A percentile compares a stretch with the other conserved stretches of the same genome.
phyloP scores from a whole-genome alignment of 2,329 filamentous ascomycete genomes.

The Fusarium tricinctum region DNA sequence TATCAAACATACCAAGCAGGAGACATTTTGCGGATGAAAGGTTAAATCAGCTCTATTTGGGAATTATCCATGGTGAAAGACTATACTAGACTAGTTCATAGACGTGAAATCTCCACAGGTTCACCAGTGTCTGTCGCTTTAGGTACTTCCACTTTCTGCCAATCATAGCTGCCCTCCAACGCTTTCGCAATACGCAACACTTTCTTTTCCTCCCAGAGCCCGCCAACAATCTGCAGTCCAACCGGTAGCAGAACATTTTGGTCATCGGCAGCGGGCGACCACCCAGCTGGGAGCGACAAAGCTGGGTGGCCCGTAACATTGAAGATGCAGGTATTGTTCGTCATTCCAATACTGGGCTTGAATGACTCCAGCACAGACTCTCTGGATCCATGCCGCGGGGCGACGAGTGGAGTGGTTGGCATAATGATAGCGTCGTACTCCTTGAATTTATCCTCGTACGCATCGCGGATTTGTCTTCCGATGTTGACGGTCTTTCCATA shows the following conservation, averaged over 20 bases:
- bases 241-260: conserved; percentile 62
- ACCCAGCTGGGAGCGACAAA: conserved; percentile 65
- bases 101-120: conserved; percentile 11
- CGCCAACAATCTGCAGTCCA: conserved; percentile 69
- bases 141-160: conserved; percentile 45
- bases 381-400: conserved; percentile 58
- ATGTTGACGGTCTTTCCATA: conserved; percentile 66
- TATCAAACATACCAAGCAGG: too few species aligned
- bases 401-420: conserved; percentile 64
- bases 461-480: conserved; percentile 60
- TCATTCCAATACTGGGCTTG: conserved; percentile 66
- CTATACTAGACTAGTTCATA: background rate
- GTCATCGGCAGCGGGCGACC: conserved; percentile 53
- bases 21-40: background rate
- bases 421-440: conserved; percentile 62
- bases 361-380: conserved; percentile 61
- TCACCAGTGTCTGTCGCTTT: background rate
- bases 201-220: conserved; percentile 64
- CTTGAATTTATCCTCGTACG: conserved; percentile 59
- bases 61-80: background rate
- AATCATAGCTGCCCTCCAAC: conserved; percentile 63
- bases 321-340: conserved; percentile 69
- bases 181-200: conserved; percentile 61
- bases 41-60: background rate
- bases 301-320: conserved; percentile 71